A percentile compares a stretch with the other conserved stretches of the same genome.
Conservation (phyloP, 352 stramenopile genomes). For the Globisporangium splendens region DNA sequence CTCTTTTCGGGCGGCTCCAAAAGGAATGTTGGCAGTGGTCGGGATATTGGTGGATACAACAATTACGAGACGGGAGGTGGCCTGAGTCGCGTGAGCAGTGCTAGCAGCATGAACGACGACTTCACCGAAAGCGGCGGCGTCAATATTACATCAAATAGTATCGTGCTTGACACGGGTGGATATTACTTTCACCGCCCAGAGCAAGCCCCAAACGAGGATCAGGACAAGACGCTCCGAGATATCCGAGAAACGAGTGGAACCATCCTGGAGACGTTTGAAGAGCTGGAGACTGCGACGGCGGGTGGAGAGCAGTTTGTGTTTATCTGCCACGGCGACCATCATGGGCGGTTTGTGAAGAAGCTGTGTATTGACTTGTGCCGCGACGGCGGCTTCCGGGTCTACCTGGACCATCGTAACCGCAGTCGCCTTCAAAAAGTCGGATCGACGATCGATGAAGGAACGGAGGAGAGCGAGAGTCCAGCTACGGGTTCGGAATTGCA, state of each 20-base stretch:
- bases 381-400: conserved; percentile 62
- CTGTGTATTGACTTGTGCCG: conserved; percentile 67
- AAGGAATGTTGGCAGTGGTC: conserved; percentile 22
- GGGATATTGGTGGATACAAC: conserved; percentile 20
- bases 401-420: conserved; percentile 57
- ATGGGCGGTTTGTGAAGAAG: conserved; percentile 67
- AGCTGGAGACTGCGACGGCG: conserved; percentile 45
- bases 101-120: conserved; percentile 47
- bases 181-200: conserved; percentile 67
- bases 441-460: conserved; percentile 14
- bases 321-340: conserved; percentile 76
- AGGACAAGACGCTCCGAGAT: conserved; percentile 7
- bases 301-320: conserved; percentile 79
- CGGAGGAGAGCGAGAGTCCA: conserved; percentile 18
- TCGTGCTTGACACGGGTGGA: conserved; percentile 57
- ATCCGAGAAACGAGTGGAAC: conserved; percentile 32
- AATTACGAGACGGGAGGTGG: conserved; percentile 31
- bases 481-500: conserved; percentile 3
- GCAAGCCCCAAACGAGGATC: conserved; percentile 5
- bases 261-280: conserved; percentile 58
- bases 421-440: conserved; percentile 19
- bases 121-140: conserved; percentile 19
- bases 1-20: conserved; percentile 22
- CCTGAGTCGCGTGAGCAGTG: conserved; percentile 39
- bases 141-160: conserved; percentile 49